phyloP scores from a whole-genome alignment of 2,329 filamentous ascomycete species.

The Xylariaceae sp. region DNA sequence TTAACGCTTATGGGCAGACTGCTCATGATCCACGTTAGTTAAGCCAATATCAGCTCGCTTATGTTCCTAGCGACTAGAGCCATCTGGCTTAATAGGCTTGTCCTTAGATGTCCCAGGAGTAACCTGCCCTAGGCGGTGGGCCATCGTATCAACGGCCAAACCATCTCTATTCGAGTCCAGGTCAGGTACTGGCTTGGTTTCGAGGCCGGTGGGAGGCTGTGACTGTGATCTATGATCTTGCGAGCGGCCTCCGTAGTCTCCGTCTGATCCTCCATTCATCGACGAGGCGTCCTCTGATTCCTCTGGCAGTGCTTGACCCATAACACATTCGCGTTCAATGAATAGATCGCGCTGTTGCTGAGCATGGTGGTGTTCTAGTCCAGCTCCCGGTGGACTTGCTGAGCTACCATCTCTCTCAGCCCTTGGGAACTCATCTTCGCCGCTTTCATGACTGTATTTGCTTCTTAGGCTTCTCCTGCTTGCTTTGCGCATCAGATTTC shows the following conservation, averaged over 20 bases:
- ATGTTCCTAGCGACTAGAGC: not conserved
- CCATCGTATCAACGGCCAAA: conserved; percentile 22
- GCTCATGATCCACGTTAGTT: not conserved
- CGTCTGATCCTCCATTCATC: conserved; percentile 24
- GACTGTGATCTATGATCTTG: conserved; percentile 25
- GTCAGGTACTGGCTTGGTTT: not conserved
- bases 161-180: conserved; percentile 17
- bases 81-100: not conserved
- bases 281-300: conserved; percentile 38
- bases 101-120: not conserved
- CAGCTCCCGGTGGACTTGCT: conserved; percentile 21
- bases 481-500: conserved; percentile 42
- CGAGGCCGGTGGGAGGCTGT: not conserved
- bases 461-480: conserved; percentile 42
- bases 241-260: conserved; percentile 21
- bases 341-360: conserved; percentile 31
- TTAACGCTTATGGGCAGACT: conserved; percentile 1
- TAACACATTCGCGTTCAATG: conserved; percentile 44
- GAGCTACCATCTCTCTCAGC: conserved; percentile 25
- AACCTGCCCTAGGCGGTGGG: conserved; percentile 11
- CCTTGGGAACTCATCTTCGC: conserved; percentile 33
- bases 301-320: conserved; percentile 46
- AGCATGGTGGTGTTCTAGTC: conserved; percentile 30
- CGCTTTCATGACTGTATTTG: conserved; percentile 40
- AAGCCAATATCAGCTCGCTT: not conserved